Evolutionary conservation across 1,284 basidiomycete genomes (phyloP), one percentile per base, ranked within the genome.

Genomic region (Leccinum fuscescens): DNA sequence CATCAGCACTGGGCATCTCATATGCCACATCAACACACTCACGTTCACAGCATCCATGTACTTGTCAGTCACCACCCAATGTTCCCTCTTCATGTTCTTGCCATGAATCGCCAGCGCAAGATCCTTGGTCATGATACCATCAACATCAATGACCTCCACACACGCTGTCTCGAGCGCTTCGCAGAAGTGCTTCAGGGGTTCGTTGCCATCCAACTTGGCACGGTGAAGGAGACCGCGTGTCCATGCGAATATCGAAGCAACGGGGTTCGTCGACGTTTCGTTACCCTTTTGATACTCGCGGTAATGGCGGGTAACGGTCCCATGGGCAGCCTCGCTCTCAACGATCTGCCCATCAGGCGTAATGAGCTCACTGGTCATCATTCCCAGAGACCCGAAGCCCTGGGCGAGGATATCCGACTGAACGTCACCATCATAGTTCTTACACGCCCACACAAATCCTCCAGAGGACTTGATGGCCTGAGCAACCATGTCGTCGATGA

Each of bases 231-330:
- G 82, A 1, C 96, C 96, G 55, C 97, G 88, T 15, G 96, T 99
- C 96, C 96, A 99, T 12, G 96, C 96, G 72, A 96, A 99, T 81
- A 99, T 98, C 60, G 93, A 96, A 48, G 96, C 96, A 66, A 98
- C 95, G 39, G 95, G 95, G 86, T 98, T 98, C 62, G 96, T 99
- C 62, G 92, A 94, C 14, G 94, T 98, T 79, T 98, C 94, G 64
- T 91, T 88, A 63, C 93, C 93, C 80, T 97, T 96, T 79, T 98
- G 96, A 77, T 89, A 92, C 79, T 98, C 95, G 61, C 96, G 90
- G 81, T 95, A 99, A 80, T 98, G 96, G 39, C 96, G 89, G 6
- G 96, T 98, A 60, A 96, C 92, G 11, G 90, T 92, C 78, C 90
- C 95, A 75, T 97, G 94, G n/a, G 95, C 95, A 57, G 95, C 95